A percentile compares a stretch with the other conserved stretches of the same genome.
Evolutionary conservation across 2,329 filamentous ascomycete species (phyloP).

Genomic region (Pyricularia sp.): DNA sequence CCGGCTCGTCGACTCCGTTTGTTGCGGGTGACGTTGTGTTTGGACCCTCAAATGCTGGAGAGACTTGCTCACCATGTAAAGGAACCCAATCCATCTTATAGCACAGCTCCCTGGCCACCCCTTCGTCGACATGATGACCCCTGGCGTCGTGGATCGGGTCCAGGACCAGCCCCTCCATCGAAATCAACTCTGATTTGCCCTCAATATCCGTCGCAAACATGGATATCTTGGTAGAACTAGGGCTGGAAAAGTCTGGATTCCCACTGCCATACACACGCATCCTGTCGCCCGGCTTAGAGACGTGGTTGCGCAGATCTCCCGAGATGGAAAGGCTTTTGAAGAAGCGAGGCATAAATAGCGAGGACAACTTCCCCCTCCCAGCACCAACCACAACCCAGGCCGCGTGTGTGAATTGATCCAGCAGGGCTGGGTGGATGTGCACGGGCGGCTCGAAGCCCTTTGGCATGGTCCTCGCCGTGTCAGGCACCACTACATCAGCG

Average conservation of each 20-base stretch:
- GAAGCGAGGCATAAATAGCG: slow-evolving; percentile 26
- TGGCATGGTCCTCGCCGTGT: slow-evolving; percentile 36
- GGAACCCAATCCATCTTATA: slow-evolving; percentile 36
- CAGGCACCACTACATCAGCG: slow-evolving; percentile 27
- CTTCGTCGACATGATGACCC: slow-evolving; percentile 9
- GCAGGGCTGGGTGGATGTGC: slow-evolving; percentile 33
- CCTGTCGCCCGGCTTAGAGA: slow-evolving; percentile 15
- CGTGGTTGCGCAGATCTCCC: slow-evolving; percentile 12
- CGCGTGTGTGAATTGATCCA: slow-evolving; percentile 24
- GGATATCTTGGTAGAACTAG: slow-evolving; percentile 21
- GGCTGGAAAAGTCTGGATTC: slow-evolving; percentile 12
- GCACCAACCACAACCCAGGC: slow-evolving; percentile 10
- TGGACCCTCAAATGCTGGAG: background rate
- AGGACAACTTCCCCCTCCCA: slow-evolving; percentile 18
- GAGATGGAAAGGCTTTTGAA: slow-evolving; percentile 22
- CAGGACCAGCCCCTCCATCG: slow-evolving; percentile 26
- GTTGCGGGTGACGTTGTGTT: background rate
- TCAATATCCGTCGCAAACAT: slow-evolving; percentile 23
- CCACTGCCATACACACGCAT: slow-evolving; percentile 17
- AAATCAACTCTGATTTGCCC: slow-evolving; percentile 19
- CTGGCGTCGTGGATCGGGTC: slow-evolving; percentile 27
- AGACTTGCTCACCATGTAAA: slow-evolving; percentile 11
- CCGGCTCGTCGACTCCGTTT: background rate
- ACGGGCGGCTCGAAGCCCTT: slow-evolving; percentile 30
- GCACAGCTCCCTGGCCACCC: slow-evolving; percentile 26